phyloP scores from a whole-genome alignment of 495 filamentous ascomycete species.

The Clohesyomyces aquaticus region DNA sequence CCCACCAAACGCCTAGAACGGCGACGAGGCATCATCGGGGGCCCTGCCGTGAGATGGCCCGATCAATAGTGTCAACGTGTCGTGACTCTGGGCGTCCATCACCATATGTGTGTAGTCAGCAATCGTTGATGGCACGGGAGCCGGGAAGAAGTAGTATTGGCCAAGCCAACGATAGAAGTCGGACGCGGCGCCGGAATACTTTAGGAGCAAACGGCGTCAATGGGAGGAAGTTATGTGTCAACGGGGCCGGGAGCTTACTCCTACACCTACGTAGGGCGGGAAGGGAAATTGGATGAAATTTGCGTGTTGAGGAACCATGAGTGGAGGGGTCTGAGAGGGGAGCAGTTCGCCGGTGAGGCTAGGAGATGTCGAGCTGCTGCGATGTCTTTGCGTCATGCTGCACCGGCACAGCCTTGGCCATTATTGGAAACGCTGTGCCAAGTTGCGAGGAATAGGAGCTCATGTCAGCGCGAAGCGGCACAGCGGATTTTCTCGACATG shows the following conservation, averaged over 20 bases:
- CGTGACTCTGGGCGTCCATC: too few species aligned
- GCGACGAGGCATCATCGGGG: not conserved
- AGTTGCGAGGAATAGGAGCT: not conserved
- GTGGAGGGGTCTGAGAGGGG: not conserved
- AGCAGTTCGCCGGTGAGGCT: not conserved
- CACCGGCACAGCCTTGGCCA: not conserved
- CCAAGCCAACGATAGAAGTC: constrained; percentile 1
- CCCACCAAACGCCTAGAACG: constrained; percentile 1
- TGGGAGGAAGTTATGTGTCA: constrained; percentile 4
- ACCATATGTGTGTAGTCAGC: too few species aligned
- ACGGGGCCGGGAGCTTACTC: not conserved
- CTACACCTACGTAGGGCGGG: too few species aligned
- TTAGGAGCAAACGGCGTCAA: constrained; percentile 6
- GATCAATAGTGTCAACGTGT: too few species aligned
- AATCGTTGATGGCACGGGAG: not conserved
- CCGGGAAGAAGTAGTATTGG: too few species aligned
- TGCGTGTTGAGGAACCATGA: not conserved
- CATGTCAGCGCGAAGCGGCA: not conserved
- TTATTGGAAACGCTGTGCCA: not conserved
- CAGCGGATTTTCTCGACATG: not conserved
- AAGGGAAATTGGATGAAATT: not conserved
- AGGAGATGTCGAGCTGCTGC: not conserved
- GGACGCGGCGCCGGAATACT: not conserved
- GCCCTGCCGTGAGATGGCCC: not conserved
- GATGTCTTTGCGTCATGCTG: not conserved